Conservation (phyloP, 257 asterid genomes). For the Solanum appendiculatum region DNA sequence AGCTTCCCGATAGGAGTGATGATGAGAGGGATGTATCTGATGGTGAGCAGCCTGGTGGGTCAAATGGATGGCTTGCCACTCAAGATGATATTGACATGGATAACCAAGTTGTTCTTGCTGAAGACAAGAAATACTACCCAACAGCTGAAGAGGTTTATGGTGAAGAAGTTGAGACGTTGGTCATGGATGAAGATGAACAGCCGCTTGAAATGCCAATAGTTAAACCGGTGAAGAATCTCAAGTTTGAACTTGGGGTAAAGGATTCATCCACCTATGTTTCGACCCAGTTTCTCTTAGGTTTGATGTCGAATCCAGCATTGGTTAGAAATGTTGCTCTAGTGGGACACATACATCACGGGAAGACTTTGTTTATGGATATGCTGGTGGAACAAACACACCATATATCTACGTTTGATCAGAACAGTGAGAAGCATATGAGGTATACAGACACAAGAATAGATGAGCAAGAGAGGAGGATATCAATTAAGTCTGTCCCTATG, state of each 20-base stretch:
- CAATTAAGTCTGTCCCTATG: slow-evolving; percentile 90
- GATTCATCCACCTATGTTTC: slow-evolving; percentile 89
- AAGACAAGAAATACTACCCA: slow-evolving; percentile 91
- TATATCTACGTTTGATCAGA: slow-evolving; percentile 82
- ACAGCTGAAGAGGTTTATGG: slow-evolving; percentile 99
- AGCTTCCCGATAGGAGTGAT: slow-evolving; percentile 56
- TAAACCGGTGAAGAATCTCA: slow-evolving; percentile 74
- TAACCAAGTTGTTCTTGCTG: slow-evolving; percentile 83
- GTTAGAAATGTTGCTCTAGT: slow-evolving; percentile 93
- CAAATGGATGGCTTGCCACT: slow-evolving; percentile 79
- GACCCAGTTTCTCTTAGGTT: slow-evolving; percentile 82
- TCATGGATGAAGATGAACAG: slow-evolving; percentile 95
- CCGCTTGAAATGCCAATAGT: slow-evolving; percentile 83
- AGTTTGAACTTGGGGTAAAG: slow-evolving; percentile 93
- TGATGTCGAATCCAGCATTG: slow-evolving; percentile 79
- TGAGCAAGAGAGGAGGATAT: slow-evolving; percentile 92
- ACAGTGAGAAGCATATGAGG: slow-evolving; percentile 93
- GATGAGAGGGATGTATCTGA: slow-evolving; percentile 62
- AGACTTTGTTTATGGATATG: slow-evolving; percentile 94
- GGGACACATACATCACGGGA: slow-evolving; percentile 79
- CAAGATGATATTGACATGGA: slow-evolving; percentile 65
- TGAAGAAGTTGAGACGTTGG: slow-evolving; percentile 91
- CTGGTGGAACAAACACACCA: slow-evolving; percentile 95
- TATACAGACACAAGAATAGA: slow-evolving; percentile 93
- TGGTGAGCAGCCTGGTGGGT: slow-evolving; percentile 59